Evolutionary conservation across 805 yeast genomes (phyloP).

Genomic region (Lachancea lanzarotensis): DNA sequence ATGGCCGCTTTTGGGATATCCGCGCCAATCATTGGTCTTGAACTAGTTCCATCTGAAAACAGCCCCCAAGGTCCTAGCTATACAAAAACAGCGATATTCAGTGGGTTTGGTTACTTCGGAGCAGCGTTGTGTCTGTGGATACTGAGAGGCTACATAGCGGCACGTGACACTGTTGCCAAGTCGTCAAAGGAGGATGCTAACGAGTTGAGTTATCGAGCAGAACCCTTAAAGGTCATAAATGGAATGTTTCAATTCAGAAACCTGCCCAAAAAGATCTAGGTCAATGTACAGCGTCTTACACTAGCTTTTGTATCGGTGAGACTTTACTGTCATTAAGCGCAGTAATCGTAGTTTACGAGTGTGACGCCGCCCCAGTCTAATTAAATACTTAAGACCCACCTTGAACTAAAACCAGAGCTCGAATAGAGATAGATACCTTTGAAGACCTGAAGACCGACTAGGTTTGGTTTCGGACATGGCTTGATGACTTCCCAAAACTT

Average conservation of each 20-base stretch:
- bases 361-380: too few species aligned
- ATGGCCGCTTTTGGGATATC: conserved; percentile 46
- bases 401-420: too few species aligned
- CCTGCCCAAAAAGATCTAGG: neutral
- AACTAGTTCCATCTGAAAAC: conserved; percentile 27
- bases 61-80: conserved; percentile 32
- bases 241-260: neutral
- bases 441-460: neutral
- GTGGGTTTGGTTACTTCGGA: conserved; percentile 47
- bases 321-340: too few species aligned
- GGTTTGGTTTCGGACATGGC: neutral
- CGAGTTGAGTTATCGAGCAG: neutral
- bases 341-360: too few species aligned
- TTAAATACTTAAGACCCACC: too few species aligned
- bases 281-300: too few species aligned
- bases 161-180: conserved; percentile 35
- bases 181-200: neutral
- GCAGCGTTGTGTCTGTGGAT: conserved; percentile 38
- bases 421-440: too few species aligned
- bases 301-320: too few species aligned
- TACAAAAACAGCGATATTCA: conserved; percentile 48
- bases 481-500: neutral
- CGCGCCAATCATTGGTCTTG: conserved; percentile 55
- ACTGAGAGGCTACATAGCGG: conserved; percentile 49
- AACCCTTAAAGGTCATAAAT: neutral